phyloP scores from a whole-genome alignment of 2,329 filamentous ascomycete species.

The Pseudocercospora pini-densiflorae region DNA sequence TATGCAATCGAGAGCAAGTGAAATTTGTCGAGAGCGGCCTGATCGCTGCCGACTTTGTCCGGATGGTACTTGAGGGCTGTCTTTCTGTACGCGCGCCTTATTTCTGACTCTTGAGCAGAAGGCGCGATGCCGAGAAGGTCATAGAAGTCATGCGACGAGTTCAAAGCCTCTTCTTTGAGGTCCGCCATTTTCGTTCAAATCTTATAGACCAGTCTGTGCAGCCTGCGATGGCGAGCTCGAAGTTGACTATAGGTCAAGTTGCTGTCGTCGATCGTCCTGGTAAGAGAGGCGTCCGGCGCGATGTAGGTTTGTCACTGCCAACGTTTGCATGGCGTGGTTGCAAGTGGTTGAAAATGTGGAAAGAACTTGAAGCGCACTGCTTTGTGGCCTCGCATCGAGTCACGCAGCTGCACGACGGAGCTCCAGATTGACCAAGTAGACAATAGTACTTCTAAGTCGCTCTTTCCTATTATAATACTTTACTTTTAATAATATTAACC shows the following conservation, averaged over 20 bases:
- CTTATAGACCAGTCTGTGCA: no score
- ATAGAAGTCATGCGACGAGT: conserved; percentile 69
- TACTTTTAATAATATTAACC: no score
- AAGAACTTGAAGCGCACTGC: neutral
- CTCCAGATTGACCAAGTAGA: no score
- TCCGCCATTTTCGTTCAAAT: conserved; percentile 30
- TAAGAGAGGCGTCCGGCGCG: neutral
- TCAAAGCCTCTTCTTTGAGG: conserved; percentile 48
- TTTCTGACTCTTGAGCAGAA: conserved; percentile 69
- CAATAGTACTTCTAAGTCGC: no score
- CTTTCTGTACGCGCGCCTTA: conserved; percentile 82
- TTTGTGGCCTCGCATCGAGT: neutral
- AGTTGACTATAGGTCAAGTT: no score
- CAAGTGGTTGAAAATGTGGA: neutral
- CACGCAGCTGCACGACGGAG: neutral
- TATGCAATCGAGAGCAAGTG: conserved; percentile 84
- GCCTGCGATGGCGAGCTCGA: neutral
- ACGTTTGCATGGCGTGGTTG: neutral
- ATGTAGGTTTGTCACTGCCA: neutral
- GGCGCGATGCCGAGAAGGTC: conserved; percentile 71
- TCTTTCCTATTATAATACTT: no score
- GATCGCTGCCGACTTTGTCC: conserved; percentile 74
- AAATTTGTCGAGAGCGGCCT: conserved; percentile 75
- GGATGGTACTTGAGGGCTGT: conserved; percentile 90
- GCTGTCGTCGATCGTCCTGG: no score